Conservation (phyloP, 345 rosid genomes). For the Noccaea caerulescens region DNA sequence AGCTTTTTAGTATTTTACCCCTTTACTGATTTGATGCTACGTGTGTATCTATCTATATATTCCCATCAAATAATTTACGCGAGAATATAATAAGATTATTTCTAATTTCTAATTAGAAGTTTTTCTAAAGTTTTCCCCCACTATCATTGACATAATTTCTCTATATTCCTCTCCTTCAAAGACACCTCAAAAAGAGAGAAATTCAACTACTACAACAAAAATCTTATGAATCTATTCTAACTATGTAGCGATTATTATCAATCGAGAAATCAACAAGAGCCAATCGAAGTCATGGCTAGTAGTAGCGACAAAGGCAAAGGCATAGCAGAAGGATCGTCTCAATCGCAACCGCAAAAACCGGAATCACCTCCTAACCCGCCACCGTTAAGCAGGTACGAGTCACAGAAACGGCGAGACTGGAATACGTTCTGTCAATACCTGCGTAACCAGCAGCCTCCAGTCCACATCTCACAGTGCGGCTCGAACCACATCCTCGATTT, state of each 20-base stretch:
- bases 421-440: conserved; percentile 87
- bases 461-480: conserved; percentile 65
- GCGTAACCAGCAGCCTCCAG: conserved; percentile 85
- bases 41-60: conserved; percentile 35
- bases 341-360: conserved; percentile 28
- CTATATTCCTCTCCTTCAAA: conserved; percentile 34
- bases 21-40: conserved; percentile 36
- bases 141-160: conserved; percentile 44
- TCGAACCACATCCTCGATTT: conserved; percentile 77
- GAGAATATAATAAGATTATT: conserved; percentile 42
- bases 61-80: conserved; percentile 44
- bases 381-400: conserved; percentile 72
- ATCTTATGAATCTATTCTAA: conserved; percentile 6
- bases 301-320: conserved; percentile 65
- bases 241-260: conserved; percentile 26
- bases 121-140: conserved; percentile 42
- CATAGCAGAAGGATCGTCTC: conserved; percentile 61
- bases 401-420: conserved; percentile 91
- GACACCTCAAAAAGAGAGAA: neutral
- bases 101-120: neutral
- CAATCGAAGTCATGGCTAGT: conserved; percentile 44
- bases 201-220: neutral
- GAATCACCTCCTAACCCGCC: conserved; percentile 52
- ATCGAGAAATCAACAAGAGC: conserved; percentile 16
- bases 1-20: conserved; percentile 12